Evolutionary conservation across 805 yeast species (phyloP).

Genomic region (Naumovozyma castellii): DNA sequence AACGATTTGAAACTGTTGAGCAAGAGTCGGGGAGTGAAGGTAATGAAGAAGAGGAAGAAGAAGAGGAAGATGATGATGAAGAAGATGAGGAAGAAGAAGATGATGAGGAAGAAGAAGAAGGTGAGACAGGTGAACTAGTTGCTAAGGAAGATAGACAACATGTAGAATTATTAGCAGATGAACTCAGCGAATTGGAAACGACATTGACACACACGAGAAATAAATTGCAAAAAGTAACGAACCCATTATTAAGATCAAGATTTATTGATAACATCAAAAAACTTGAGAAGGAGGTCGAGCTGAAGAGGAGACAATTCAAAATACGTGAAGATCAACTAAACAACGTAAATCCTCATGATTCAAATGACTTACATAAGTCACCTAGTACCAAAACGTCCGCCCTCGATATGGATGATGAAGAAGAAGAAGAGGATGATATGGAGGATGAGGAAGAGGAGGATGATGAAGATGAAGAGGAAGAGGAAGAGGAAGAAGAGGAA

Average conservation of each 20-base stretch:
- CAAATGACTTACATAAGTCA: no score
- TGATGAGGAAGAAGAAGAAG: slow-evolving; percentile 40
- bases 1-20: slow-evolving; percentile 18
- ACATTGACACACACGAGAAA: slow-evolving; percentile 68
- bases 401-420: slow-evolving; percentile 23
- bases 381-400: neutral
- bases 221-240: slow-evolving; percentile 63
- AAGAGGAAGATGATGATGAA: slow-evolving; percentile 37
- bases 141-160: slow-evolving; percentile 48
- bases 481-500: slow-evolving; percentile 19
- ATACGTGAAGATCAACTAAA: slow-evolving; percentile 26
- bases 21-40: slow-evolving; percentile 27
- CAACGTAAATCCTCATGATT: neutral
- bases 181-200: slow-evolving; percentile 67
- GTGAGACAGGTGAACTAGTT: slow-evolving; percentile 41
- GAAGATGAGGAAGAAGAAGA: slow-evolving; percentile 39
- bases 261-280: slow-evolving; percentile 72
- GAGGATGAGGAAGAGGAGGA: slow-evolving; percentile 30
- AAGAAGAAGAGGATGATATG: slow-evolving; percentile 29
- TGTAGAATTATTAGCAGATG: slow-evolving; percentile 71
- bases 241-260: slow-evolving; percentile 80
- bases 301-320: slow-evolving; percentile 60
- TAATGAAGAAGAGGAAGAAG: slow-evolving; percentile 28
- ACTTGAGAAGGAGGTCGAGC: slow-evolving; percentile 70
- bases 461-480: slow-evolving; percentile 14